phyloP scores from a whole-genome alignment of 1,284 basidiomycete genomes.

The Leucoagaricus sp. region DNA sequence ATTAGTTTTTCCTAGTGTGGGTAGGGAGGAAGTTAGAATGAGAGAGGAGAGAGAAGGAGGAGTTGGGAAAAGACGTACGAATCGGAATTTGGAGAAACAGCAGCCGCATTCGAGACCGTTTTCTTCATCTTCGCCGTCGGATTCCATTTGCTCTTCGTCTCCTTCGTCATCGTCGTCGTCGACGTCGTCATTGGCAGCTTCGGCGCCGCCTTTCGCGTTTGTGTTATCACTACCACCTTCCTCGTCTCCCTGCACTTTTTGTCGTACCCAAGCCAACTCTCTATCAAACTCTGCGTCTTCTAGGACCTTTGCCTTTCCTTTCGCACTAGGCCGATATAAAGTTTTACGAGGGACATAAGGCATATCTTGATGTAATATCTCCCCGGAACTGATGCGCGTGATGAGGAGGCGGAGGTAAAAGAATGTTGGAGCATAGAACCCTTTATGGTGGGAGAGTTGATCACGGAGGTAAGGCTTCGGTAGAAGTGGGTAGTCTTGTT shows the following conservation, averaged over 20 bases:
- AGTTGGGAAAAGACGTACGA: conserved; percentile 49
- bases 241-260: background rate
- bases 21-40: no score
- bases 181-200: conserved; percentile 19
- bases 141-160: background rate
- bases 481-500: conserved; percentile 56
- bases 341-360: conserved; percentile 14
- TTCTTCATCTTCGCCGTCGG: conserved; percentile 29
- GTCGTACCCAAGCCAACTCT: conserved; percentile 45
- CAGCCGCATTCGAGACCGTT: conserved; percentile 74
- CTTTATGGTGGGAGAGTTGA: conserved; percentile 37
- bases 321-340: conserved; percentile 1
- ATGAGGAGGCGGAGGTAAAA: conserved; percentile 40
- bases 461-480: conserved; percentile 52
- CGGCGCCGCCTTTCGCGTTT: conserved; percentile 32
- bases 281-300: conserved; percentile 45
- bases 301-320: conserved; percentile 41
- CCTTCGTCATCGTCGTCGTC: background rate
- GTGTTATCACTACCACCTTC: conserved; percentile 13
- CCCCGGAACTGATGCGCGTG: conserved; percentile 18
- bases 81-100: conserved; percentile 72
- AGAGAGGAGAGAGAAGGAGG: conserved; percentile 6
- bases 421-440: conserved; percentile 62
- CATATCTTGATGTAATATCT: background rate
- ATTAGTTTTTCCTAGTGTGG: conserved; percentile 80